A percentile compares a stretch with the other conserved stretches of the same genome.
These are phyloP conservation scores for Lithocarpus polystachyus DNA, from an alignment of 306 rosid genomes.

Conservation along the genomic window DNA sequence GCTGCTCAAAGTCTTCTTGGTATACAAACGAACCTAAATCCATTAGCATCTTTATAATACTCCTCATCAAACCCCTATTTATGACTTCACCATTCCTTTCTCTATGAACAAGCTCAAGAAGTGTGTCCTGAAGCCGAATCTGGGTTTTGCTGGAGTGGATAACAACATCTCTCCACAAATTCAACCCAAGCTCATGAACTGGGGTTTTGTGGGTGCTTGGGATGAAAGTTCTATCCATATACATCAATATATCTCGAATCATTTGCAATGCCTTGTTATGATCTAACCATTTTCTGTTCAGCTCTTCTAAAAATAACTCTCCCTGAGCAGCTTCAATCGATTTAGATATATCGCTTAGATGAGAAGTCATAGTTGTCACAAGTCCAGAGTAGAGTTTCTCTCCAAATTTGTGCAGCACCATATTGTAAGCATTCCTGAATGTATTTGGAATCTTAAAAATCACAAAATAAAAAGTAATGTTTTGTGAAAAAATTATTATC, in stretches of 20 bases:
- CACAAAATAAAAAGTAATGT: constrained; percentile 1
- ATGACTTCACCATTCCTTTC: constrained; percentile 55
- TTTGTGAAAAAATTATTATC: neutral
- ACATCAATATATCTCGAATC: constrained; percentile 62
- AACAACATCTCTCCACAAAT: constrained; percentile 56
- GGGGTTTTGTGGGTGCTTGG: constrained; percentile 52
- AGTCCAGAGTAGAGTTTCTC: constrained; percentile 57
- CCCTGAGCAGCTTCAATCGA: constrained; percentile 56
- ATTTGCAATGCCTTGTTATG: constrained; percentile 60
- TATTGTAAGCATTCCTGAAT: constrained; percentile 57
- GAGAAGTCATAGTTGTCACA: constrained; percentile 44
- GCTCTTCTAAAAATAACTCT: constrained; percentile 51
- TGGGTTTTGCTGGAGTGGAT: constrained; percentile 50
- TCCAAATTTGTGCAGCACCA: constrained; percentile 56
- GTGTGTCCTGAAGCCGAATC: constrained; percentile 46
- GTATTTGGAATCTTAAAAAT: constrained; percentile 7
- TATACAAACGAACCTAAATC: constrained; percentile 52
- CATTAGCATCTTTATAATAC: constrained; percentile 45
- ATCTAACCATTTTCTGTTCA: constrained; percentile 57
- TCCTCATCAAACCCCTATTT: constrained; percentile 58
- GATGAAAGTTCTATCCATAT: constrained; percentile 57
- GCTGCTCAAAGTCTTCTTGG: constrained; percentile 47
- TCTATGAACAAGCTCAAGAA: constrained; percentile 47
- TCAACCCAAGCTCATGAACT: constrained; percentile 58
- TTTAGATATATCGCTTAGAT: constrained; percentile 39